phyloP scores from a whole-genome alignment of 2,329 filamentous ascomycete species.

The Sporothrix variecibatus region DNA sequence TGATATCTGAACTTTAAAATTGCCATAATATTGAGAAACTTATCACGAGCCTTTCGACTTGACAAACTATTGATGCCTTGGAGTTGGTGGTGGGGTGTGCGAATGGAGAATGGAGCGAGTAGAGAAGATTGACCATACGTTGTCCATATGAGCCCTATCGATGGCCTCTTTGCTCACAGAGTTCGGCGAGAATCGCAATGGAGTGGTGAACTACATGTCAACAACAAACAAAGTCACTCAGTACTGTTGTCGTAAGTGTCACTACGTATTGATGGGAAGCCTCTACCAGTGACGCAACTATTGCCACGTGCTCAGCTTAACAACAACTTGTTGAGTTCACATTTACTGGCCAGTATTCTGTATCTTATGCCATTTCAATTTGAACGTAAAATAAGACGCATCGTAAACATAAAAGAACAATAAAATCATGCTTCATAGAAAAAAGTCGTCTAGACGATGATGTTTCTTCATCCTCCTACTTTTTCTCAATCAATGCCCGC shows the following conservation, averaged over 20 bases:
- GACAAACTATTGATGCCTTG: background rate
- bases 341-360: background rate
- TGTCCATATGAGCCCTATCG: background rate
- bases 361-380: background rate
- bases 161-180: background rate
- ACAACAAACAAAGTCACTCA: background rate
- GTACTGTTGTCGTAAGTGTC: no score
- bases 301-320: background rate
- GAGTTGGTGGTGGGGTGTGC: background rate
- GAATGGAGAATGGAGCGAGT: background rate
- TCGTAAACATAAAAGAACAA: background rate
- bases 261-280: no score
- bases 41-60: background rate
- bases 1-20: background rate
- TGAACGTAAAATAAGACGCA: background rate
- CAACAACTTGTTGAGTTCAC: background rate
- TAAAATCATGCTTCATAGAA: constrained; percentile 9
- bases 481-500: constrained; percentile 30
- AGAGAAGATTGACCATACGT: background rate
- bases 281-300: background rate
- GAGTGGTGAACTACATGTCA: background rate
- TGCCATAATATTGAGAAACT: background rate
- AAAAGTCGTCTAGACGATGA: background rate
- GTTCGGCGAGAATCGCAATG: background rate
- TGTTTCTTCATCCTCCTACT: background rate